phyloP scores from a whole-genome alignment of 1,284 basidiomycete genomes.

The Trametes hirsuta region DNA sequence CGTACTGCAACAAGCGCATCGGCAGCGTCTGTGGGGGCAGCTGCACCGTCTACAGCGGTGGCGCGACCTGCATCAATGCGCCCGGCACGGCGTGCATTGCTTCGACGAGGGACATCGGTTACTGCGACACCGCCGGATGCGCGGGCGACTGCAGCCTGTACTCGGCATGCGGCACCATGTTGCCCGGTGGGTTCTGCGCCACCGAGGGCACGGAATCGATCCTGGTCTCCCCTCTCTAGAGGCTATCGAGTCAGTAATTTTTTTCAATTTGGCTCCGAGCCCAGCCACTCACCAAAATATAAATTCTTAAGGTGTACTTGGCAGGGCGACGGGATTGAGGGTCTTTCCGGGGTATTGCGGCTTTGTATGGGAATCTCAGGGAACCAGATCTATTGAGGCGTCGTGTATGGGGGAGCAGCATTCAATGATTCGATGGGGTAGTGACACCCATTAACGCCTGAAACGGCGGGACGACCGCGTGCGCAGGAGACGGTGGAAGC shows the following conservation, averaged over 20 bases:
- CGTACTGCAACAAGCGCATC: conserved; percentile 7
- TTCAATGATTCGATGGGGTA: too few relatives aligned
- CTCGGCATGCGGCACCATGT: neutral
- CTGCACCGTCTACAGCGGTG: conserved; percentile 4
- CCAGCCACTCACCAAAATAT: too few relatives aligned
- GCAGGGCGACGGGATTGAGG: too few relatives aligned
- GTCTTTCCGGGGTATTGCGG: too few relatives aligned
- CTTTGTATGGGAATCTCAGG: too few relatives aligned
- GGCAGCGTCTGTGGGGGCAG: conserved; percentile 2
- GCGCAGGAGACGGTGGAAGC: too few relatives aligned
- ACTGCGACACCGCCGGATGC: conserved; percentile 1
- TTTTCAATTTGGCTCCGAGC: too few relatives aligned
- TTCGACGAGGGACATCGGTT: neutral
- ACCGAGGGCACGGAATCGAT: neutral
- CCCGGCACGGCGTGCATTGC: neutral
- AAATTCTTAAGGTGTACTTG: too few relatives aligned
- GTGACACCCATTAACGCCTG: too few relatives aligned
- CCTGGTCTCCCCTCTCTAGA: neutral
- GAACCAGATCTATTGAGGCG: too few relatives aligned
- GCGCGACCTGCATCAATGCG: conserved; percentile 1
- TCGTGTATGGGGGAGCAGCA: too few relatives aligned
- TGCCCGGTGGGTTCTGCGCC: conserved; percentile 2
- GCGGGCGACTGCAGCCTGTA: neutral
- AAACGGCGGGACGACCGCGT: too few relatives aligned
- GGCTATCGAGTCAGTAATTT: neutral